A percentile compares a stretch with the other conserved stretches of the same genome.
These are phyloP conservation scores for Apostasia ramifera DNA, from an alignment of 106 monocot genomes.

Conservation along the genomic window DNA sequence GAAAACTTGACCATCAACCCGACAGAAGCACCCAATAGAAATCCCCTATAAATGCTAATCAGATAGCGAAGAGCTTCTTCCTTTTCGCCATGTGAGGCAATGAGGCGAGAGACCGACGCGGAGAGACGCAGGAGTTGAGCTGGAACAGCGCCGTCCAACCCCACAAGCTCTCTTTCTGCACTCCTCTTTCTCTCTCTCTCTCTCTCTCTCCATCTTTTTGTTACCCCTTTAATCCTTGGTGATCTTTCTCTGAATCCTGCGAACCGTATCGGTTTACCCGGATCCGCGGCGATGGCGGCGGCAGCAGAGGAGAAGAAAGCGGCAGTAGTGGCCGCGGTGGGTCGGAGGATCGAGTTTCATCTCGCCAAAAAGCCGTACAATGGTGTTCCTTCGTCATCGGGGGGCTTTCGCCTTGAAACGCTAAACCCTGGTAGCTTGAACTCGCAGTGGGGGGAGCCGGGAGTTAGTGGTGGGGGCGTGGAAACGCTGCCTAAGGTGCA, in stretches of 20 bases:
- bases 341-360: conserved; percentile 68
- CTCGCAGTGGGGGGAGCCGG: background rate
- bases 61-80: too few species aligned
- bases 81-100: too few species aligned
- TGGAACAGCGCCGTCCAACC: too few species aligned
- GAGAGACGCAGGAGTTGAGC: too few species aligned
- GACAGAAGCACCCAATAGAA: too few species aligned
- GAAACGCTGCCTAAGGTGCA: background rate
- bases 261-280: background rate
- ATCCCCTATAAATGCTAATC: too few species aligned
- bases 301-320: background rate
- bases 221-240: too few species aligned
- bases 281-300: conserved; percentile 7
- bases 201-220: too few species aligned
- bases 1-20: too few species aligned
- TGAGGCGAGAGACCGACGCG: too few species aligned
- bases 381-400: conserved; percentile 8
- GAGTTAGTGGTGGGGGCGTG: background rate
- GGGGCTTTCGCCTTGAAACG: conserved; percentile 51
- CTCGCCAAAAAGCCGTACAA: conserved; percentile 37
- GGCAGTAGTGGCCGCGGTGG: conserved; percentile 14
- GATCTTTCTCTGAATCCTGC: background rate
- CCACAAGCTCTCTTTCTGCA: too few species aligned
- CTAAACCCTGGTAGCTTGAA: conserved; percentile 37
- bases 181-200: too few species aligned